Evolutionary conservation across 192 early-diverging fungal genomes (phyloP), one percentile per base, ranked within the genome.

Genomic region (Backusella tuberculispora): DNA sequence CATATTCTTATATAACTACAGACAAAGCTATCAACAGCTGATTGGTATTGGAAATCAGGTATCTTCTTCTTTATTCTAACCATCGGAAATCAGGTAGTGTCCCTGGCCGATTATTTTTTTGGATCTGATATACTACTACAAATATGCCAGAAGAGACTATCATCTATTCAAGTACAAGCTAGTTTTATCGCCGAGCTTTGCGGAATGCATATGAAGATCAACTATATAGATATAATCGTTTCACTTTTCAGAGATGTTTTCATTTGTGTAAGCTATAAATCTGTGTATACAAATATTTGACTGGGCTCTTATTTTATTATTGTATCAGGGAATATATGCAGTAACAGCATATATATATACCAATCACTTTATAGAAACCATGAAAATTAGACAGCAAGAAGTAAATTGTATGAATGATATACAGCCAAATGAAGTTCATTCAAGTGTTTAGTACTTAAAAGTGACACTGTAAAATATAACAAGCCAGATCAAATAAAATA

Each of bases 41-140:
- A 77, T 56, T 72, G 70, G 70, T 77, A 66, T 41, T 77, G 76
- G 76, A 60, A 71, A 26, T 71, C 76, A 7, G 76, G 76, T 2
- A 13, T 77, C 6, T 72, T 71, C 19, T 77, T 72, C 43, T 77
- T 71, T n/a, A 10, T 56, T n/a, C 19, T 76, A 26, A 50, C 42
- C 0, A 34, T 34, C 9, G 56, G 67, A 21, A 45, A 70, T 40
- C 50, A 71, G 40, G 19, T 24, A 0, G 43, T 76, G 3, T 19
- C 37, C 15, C 19, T 72, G 38, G 56, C 41, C 12, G 50, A 43
- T 1, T 37, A 60, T 4, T 41, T 72, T 6, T 42, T 72, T 41
- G 38, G 48, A 7, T 17, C 21, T 0, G 53, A 63, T 4, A n/a
- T 38, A 37, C 56, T 24, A 24, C 21, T 72, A 6, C 34, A 60